Percentiles rank a stretch among this genome's conserved stretches.
Evolutionary conservation across 257 asterid genomes (phyloP).

Genomic region (Sherardia arvensis): DNA sequence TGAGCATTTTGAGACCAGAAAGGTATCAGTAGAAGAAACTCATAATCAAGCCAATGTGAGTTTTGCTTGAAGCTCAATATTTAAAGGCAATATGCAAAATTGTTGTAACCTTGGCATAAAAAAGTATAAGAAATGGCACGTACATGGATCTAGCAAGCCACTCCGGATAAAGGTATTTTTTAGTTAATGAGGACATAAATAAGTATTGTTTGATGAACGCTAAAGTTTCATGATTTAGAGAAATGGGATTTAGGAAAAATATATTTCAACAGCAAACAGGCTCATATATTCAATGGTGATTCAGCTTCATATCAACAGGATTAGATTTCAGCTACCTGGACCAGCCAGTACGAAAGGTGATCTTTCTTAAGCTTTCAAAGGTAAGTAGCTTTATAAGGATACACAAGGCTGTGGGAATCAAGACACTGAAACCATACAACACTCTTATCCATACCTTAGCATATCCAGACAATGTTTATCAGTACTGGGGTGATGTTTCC

Average conservation of each 20-base stretch:
- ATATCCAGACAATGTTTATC: constrained; percentile 81
- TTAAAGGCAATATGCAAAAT: neutral
- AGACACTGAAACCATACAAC: neutral
- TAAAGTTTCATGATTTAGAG: neutral
- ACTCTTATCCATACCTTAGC: constrained; percentile 52
- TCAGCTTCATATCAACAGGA: neutral
- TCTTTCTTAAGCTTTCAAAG: neutral
- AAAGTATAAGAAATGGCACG: neutral
- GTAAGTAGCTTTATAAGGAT: neutral
- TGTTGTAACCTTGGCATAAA: neutral
- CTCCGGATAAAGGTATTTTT: too few species aligned
- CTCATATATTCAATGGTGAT: neutral
- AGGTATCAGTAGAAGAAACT: neutral
- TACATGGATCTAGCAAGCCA: neutral
- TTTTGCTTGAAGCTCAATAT: constrained; percentile 5
- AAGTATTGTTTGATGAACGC: neutral
- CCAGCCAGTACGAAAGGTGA: neutral
- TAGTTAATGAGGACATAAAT: neutral
- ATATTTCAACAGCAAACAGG: neutral
- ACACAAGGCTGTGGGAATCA: neutral
- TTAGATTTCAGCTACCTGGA: neutral
- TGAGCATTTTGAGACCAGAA: neutral
- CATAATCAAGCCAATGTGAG: neutral
- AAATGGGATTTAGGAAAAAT: neutral
- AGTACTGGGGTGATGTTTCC: constrained; percentile 91